Conservation (phyloP, 73 alveolate genomes). For the Stentor coeruleus region DNA sequence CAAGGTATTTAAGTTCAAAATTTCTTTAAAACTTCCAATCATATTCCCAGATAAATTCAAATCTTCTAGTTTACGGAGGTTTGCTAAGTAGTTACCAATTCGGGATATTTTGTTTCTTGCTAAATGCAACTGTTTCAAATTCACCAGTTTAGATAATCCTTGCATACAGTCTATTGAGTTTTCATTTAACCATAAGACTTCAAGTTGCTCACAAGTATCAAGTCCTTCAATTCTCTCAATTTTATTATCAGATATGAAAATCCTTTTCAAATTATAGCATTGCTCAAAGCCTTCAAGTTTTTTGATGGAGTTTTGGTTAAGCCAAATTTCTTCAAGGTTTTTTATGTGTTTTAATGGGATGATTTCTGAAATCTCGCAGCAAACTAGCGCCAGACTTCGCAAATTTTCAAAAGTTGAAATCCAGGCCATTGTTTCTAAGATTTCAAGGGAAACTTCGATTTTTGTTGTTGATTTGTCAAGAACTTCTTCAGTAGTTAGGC, state of each 20-base stretch:
- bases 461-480: too few relatives aligned
- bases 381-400: too few relatives aligned
- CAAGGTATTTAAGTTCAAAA: constrained; percentile 57
- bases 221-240: constrained; percentile 34
- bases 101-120: constrained; percentile 53
- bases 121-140: constrained; percentile 45
- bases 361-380: too few relatives aligned
- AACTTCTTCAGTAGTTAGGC: too few relatives aligned
- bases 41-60: constrained; percentile 53
- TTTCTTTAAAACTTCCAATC: constrained; percentile 66
- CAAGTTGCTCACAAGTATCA: neutral
- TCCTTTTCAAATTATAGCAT: constrained; percentile 51
- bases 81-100: constrained; percentile 58
- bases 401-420: too few relatives aligned
- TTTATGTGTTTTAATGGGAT: too few relatives aligned
- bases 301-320: constrained; percentile 49
- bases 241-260: constrained; percentile 43
- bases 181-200: neutral
- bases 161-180: neutral
- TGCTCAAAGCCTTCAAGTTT: constrained; percentile 67
- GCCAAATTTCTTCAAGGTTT: neutral
- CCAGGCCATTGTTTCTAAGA: too few relatives aligned
- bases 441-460: too few relatives aligned
- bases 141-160: constrained; percentile 23
- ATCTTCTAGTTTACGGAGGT: constrained; percentile 45